Percentiles rank a stretch among this genome's conserved stretches.
Conservation (phyloP, 2,329 filamentous ascomycete genomes). For the Tolypocladium ovalisporum region DNA sequence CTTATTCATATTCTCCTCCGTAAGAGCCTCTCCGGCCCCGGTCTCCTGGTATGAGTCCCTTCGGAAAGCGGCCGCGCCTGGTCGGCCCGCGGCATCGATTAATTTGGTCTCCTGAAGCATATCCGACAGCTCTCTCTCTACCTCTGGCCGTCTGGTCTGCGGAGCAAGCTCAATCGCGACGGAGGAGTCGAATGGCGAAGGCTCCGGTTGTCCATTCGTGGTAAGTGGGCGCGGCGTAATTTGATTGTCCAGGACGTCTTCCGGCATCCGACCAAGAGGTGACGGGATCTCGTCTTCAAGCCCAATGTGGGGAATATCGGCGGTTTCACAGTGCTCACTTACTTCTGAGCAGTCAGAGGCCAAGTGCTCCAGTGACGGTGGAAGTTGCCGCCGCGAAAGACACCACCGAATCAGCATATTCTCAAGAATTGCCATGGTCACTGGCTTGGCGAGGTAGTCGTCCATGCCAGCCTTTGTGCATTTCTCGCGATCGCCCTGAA, state of each 20-base stretch:
- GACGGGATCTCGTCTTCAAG: constrained; percentile 15
- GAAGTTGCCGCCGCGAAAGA: constrained; percentile 18
- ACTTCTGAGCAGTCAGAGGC: constrained; percentile 35
- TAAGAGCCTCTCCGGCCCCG: constrained; percentile 32
- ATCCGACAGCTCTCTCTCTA: constrained; percentile 29
- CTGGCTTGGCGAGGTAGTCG: constrained; percentile 63
- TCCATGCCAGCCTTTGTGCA: constrained; percentile 67
- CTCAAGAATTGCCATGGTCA: constrained; percentile 57
- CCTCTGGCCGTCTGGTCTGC: constrained; percentile 22
- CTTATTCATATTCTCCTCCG: constrained; percentile 42
- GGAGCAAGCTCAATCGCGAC: constrained; percentile 18
- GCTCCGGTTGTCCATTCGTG: constrained; percentile 25
- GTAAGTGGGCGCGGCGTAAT: constrained; percentile 30
- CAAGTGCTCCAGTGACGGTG: constrained; percentile 13
- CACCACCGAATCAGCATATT: constrained; percentile 63
- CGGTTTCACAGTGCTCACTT: constrained; percentile 29
- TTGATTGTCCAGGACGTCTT: constrained; percentile 18
- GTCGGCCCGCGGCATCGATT: constrained; percentile 32
- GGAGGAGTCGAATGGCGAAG: constrained; percentile 29
- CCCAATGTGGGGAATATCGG: constrained; percentile 27
- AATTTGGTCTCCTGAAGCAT: constrained; percentile 35
- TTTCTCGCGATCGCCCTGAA: constrained; percentile 66
- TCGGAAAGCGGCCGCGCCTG: constrained; percentile 14
- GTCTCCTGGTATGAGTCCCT: constrained; percentile 22
- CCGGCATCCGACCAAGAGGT: constrained; percentile 6